Percentiles rank a stretch among this genome's conserved stretches.
phyloP scores from a whole-genome alignment of 441 rosid species.

The Erodium texanum region DNA sequence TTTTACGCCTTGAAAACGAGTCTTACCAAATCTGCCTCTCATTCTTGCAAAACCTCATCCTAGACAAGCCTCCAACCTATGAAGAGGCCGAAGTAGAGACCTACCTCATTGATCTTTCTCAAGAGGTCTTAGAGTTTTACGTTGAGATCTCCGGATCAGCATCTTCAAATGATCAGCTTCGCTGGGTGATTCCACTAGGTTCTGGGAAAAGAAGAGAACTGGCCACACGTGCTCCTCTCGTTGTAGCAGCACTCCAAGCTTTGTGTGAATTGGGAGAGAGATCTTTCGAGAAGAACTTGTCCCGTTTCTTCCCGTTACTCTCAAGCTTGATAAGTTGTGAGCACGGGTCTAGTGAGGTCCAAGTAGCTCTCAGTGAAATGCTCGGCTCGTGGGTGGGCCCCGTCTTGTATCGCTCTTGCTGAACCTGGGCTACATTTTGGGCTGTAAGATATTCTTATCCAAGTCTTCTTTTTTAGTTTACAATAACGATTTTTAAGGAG shows the following conservation, averaged over 20 bases:
- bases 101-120: slow-evolving; percentile 59
- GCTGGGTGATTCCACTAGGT: slow-evolving; percentile 78
- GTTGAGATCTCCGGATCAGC: slow-evolving; percentile 38
- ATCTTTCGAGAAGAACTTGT: slow-evolving; percentile 68
- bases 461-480: slow-evolving; percentile 10
- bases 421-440: slow-evolving; percentile 23
- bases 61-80: slow-evolving; percentile 45
- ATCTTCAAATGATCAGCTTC: slow-evolving; percentile 29
- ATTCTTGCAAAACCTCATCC: slow-evolving; percentile 68
- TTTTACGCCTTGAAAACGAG: slow-evolving; percentile 91
- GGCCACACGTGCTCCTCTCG: slow-evolving; percentile 90
- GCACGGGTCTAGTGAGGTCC: slow-evolving; percentile 91
- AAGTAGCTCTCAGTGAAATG: slow-evolving; percentile 85
- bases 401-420: slow-evolving; percentile 68
- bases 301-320: slow-evolving; percentile 63
- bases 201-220: slow-evolving; percentile 90
- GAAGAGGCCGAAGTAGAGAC: slow-evolving; percentile 61
- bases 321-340: slow-evolving; percentile 78
- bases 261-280: slow-evolving; percentile 64
- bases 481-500: slow-evolving; percentile 15
- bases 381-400: slow-evolving; percentile 83
- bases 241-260: slow-evolving; percentile 81
- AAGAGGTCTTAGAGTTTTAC: slow-evolving; percentile 69
- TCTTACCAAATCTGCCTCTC: slow-evolving; percentile 94
- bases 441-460: slow-evolving; percentile 26